Evolutionary conservation across 495 filamentous ascomycete species (phyloP), one percentile per base, ranked within the genome.

Genomic region (Hypoxylon crocopeplum): DNA sequence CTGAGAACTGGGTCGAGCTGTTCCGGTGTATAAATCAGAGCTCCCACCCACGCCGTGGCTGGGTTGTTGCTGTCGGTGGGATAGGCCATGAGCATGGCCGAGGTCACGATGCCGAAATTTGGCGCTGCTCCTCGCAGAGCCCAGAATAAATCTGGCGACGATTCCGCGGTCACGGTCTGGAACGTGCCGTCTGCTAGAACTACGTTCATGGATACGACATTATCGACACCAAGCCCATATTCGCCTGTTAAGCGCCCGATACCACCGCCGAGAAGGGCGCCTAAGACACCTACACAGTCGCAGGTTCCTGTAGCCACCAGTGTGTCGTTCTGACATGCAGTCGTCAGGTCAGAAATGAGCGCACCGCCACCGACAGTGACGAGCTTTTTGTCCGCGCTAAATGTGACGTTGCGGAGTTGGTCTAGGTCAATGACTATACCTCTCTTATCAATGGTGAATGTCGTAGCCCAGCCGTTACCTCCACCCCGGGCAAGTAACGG

Each of bases 191-290:
- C 64, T 1, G 79, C 78, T 17, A 75, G 69, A 1, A 85, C 74
- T 8, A 82, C 54, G 17, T 75, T 69, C 42, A 75, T 57, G 0
- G 72, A 75, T 5, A 78, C 51, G 13, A 84, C 62, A 22, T 77
- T 71, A 39, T 85, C 82, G 3, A 71, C 65, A 10, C 77, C 50
- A 8, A 85, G 67, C 2, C 82, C 81, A 51, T 80, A 71, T 7
- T 66, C 48, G 8, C 81, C 81, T 59, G 76, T 69, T 3, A 77
- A 62, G 30, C 67, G 69, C 7, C 82, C 78, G 36, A 77, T 72
- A 15, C 81, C 82, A 25, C 81, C 83, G 12, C 83, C 83, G 15
- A 85, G 79, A 0, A 66, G 69, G 10, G 78, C 72, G 1, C 82
- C 81, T 0, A 81, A 50, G 7, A 72, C 46, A 21, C 79, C 74